Base-by-base conservation (phyloP, 768 basidiomycete genomes). In the Tulasnella sp. region DNA sequence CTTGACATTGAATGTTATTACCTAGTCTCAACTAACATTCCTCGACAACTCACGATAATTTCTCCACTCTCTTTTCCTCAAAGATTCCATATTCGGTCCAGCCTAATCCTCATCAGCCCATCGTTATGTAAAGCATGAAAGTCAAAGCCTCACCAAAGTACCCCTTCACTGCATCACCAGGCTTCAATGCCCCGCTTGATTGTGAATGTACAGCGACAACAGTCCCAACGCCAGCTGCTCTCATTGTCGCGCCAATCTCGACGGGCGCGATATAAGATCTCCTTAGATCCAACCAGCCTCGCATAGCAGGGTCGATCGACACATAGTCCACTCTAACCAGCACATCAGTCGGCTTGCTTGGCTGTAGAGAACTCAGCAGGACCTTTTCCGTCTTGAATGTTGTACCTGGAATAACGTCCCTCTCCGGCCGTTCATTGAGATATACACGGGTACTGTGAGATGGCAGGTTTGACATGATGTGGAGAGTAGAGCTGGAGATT, bases 291-390 rank as follows among this genome's bases (percentile, higher is more conserved):
- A 98, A 61, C 73, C 83, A 95, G 10, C 76, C 78, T 7, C 89
- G 74, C 86, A 90, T 88, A 0, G 88, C 86, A 16, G 91, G 89
- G 60, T 95, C 91, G 57, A 95, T 63, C 29, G 79, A 80, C 28
- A 89, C 61, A 70, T 81, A 91, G 41, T 79, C 78, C 53, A 84
- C 77, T 62, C 77, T 74, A n/a, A 96, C 77, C 40, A 92, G 69
- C 6, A 78, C 77, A 54, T 71, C 60, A 27, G 35, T 40, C n/a
- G 54, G 41, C 27, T 32, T 48, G 42, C 39, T 57, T 34, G 44
- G 35, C 37, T 16, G 42, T 13, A 54, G 20, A 28, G 45, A 41
- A 48, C 39, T 49, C 22, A 48, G 39, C 19, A 57, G 52, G 8
- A 39, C 49, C 20, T 48, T 55, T 45, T 66, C 65, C 56, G 74